These are phyloP conservation scores for Apiospora saccharicola DNA, from an alignment of 2,329 filamentous ascomycete species.

Conservation along the genomic window DNA sequence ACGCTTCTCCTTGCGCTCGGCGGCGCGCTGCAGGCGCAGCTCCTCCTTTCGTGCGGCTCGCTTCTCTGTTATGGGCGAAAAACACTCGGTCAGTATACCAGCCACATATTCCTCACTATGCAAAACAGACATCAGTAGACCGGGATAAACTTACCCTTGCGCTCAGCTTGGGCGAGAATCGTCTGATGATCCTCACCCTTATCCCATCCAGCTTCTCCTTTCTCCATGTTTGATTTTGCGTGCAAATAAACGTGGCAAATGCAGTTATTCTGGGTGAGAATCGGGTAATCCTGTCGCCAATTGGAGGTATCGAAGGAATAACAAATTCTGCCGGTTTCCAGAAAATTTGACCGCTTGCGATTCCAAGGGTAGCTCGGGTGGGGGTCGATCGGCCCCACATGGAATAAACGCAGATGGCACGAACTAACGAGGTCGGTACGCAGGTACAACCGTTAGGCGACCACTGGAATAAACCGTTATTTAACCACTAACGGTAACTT, in stretches of 20 bases:
- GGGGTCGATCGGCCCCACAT: not conserved
- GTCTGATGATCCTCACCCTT: not conserved
- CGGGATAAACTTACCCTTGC: not conserved
- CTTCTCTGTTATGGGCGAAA: not conserved
- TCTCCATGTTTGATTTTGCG: not conserved
- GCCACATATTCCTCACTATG: not conserved
- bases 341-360: constrained; percentile 17
- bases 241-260: not conserved
- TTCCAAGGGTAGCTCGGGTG: not conserved
- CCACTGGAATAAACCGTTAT: too few relatives aligned
- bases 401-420: not conserved
- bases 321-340: constrained; percentile 16
- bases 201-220: not conserved
- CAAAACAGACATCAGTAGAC: not conserved
- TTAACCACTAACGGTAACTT: too few relatives aligned
- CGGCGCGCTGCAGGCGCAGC: constrained; percentile 32
- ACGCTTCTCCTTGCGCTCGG: constrained; percentile 47
- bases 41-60: constrained; percentile 37
- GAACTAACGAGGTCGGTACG: not conserved
- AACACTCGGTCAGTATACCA: not conserved
- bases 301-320: not conserved
- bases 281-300: not conserved
- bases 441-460: not conserved
- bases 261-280: not conserved
- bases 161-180: not conserved